Evolutionary conservation across 129 eudicot species (phyloP).

Genomic region (Dittrichia graveolens): DNA sequence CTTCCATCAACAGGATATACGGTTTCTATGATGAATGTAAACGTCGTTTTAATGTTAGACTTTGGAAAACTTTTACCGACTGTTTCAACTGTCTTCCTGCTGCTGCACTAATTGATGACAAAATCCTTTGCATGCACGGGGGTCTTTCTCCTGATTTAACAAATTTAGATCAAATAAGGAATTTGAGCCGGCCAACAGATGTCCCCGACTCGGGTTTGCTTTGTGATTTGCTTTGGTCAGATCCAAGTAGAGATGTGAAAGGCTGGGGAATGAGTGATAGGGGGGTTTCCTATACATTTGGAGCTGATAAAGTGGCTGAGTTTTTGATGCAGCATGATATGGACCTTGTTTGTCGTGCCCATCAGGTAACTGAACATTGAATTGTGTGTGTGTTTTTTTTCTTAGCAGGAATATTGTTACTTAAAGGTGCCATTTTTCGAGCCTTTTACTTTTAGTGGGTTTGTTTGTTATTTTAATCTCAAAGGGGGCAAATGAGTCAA

Average conservation of each 20-base stretch:
- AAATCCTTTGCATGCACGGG: slow-evolving; percentile 77
- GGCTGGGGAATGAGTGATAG: slow-evolving; percentile 87
- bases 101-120: slow-evolving; percentile 74
- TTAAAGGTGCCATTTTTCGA: neutral
- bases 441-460: neutral
- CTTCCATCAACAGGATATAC: slow-evolving; percentile 71
- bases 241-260: slow-evolving; percentile 64
- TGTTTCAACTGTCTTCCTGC: slow-evolving; percentile 81
- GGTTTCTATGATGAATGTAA: slow-evolving; percentile 82
- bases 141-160: slow-evolving; percentile 74
- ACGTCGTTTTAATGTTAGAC: slow-evolving; percentile 73
- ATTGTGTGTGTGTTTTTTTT: too few species aligned
- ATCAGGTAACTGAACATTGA: slow-evolving; percentile 47
- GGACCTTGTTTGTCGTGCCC: slow-evolving; percentile 83
- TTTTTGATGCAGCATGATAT: slow-evolving; percentile 75
- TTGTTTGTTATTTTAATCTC: neutral
- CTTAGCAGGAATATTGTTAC: neutral
- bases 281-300: slow-evolving; percentile 72
- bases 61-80: slow-evolving; percentile 66
- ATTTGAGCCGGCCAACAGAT: slow-evolving; percentile 63
- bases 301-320: slow-evolving; percentile 71
- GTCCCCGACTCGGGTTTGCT: slow-evolving; percentile 81
- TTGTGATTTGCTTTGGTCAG: slow-evolving; percentile 82
- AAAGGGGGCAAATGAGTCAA: too few species aligned
- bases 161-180: slow-evolving; percentile 60